Evolutionary conservation across 75 land plant species (phyloP).

Genomic region (Adiantum capillusveneris): DNA sequence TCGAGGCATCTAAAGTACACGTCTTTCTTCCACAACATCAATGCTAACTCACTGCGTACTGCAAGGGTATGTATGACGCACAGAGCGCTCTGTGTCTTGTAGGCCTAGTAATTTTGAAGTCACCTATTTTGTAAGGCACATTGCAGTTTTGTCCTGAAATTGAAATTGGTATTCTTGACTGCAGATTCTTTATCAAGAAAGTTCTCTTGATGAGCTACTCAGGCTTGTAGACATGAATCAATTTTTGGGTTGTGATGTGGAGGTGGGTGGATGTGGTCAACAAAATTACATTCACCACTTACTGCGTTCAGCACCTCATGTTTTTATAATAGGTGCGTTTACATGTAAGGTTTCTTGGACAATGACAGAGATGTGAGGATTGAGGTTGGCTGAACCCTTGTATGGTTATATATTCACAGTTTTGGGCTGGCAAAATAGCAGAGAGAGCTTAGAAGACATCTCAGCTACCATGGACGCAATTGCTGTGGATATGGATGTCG

Average conservation of each 20-base stretch:
- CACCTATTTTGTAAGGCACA: background rate
- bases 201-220: conserved; percentile 74
- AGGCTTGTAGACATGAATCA: conserved; percentile 77
- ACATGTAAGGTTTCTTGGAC: background rate
- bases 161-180: background rate
- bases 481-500: conserved; percentile 53
- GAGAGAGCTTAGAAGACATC: conserved; percentile 72
- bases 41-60: conserved; percentile 76
- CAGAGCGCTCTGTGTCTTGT: too few relatives aligned
- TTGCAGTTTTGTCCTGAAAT: background rate
- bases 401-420: conserved; percentile 35
- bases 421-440: conserved; percentile 81
- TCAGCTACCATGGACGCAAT: conserved; percentile 66
- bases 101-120: too few relatives aligned
- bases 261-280: conserved; percentile 76
- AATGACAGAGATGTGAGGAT: background rate
- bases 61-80: conserved; percentile 54
- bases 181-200: conserved; percentile 47
- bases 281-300: conserved; percentile 68
- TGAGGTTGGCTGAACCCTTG: background rate
- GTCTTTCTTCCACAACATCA: conserved; percentile 80
- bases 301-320: conserved; percentile 64
- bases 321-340: conserved; percentile 64
- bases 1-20: conserved; percentile 79
- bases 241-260: conserved; percentile 67